These are phyloP conservation scores for Sporothrix dimorphospora DNA, from an alignment of 2,329 filamentous ascomycete genomes.

Conservation along the genomic window DNA sequence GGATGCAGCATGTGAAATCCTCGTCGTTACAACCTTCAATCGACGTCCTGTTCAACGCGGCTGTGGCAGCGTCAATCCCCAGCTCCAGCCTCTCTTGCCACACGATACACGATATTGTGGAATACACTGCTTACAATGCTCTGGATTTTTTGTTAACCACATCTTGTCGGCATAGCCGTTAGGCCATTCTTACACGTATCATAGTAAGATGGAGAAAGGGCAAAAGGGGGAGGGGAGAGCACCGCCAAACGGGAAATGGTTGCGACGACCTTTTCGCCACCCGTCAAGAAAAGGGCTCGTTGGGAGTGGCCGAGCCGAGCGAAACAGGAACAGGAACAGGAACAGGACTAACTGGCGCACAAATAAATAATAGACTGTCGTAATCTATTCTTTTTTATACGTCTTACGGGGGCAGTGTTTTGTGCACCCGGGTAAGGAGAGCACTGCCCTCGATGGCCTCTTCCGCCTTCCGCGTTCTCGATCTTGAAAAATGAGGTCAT, in stretches of 20 bases:
- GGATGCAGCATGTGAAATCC: not conserved
- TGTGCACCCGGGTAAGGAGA: not conserved
- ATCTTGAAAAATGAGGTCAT: conserved; percentile 19
- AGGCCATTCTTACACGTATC: no score
- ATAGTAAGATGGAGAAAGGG: no score
- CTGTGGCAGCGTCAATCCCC: not conserved
- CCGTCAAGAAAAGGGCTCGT: not conserved
- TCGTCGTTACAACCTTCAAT: no score
- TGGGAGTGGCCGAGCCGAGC: conserved; percentile 17
- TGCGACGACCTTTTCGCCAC: not conserved
- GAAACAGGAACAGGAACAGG: not conserved
- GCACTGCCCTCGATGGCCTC: not conserved
- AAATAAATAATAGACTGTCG: not conserved
- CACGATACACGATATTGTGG: not conserved
- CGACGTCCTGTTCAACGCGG: not conserved
- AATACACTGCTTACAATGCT: not conserved
- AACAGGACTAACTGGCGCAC: not conserved
- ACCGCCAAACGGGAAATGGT: not conserved
- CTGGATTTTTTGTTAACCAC: not conserved
- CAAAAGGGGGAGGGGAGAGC: not conserved
- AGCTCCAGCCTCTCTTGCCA: not conserved
- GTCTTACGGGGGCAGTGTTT: not conserved
- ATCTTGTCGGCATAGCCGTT: not conserved
- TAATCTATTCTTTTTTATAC: not conserved
- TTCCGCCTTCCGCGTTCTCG: not conserved